Base-by-base conservation (phyloP, 2,329 filamentous ascomycete species). In the Magnaporthiopsis incrustans region DNA sequence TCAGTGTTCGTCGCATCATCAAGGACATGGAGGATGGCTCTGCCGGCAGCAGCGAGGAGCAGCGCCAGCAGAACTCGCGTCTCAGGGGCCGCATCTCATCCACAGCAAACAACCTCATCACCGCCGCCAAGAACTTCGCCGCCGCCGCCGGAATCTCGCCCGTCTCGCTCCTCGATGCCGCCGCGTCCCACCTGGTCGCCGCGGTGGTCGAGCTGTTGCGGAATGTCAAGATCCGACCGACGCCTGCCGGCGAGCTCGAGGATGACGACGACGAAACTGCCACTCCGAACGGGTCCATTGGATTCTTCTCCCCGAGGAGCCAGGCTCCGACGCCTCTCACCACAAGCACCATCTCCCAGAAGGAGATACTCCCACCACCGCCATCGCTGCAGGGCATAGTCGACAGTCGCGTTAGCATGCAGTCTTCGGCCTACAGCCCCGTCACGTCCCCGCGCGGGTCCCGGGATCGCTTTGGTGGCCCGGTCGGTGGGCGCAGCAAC, bases 51-150 rank as follows among this genome's bases (percentile, higher is more conserved):
- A 83, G 85, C 66, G 84, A 84, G 50, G 79, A 84, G 22, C 67
- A 80, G 33, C 74, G 78, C 53, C 83, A 86, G 67, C 80, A 88
- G 67, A 86, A 87, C 68, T 79, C 81, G 33, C 92, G 89, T 74
- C 82, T 96, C 66, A 96, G 91, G 76, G 84, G 85, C 61, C 89
- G 89, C 65, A 89, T 98, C 3, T 96, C 92, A n/a, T 89, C 89
- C 2, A 96, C 94, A 1, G 93, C 95, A 61, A 98, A 98, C 80
- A 95, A 94, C 72, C 81, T 99, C 65, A 97, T 98, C 71, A 98
- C 94, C 2, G 92, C 94, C 1, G 89, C 91, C 44, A 97, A 96
- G 78, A 97, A 97, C 72, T 97, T 95, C 74, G 89, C 90, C 44
- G 84, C 86, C 14, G 88, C 92, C 0, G 87, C 86, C 26, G 95